phyloP scores from a whole-genome alignment of 1,139 yeast species.

The Debaryomyces coudertii region DNA sequence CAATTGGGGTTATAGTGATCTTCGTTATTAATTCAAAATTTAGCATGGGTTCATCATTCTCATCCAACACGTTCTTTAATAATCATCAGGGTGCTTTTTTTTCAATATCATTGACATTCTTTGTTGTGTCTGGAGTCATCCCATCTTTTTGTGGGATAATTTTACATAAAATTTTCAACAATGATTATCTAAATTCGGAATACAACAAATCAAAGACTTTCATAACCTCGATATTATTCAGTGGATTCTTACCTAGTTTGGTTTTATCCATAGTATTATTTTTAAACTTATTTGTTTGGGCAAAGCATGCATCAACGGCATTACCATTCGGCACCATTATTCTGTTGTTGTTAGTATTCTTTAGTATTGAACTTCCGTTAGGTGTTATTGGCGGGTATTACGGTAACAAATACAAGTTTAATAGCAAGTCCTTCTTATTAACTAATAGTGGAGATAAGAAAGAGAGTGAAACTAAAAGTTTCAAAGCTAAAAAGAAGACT shows the following conservation, averaged over 20 bases:
- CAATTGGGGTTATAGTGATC: constrained; percentile 60
- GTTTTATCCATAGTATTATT: constrained; percentile 56
- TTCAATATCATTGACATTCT: constrained; percentile 60
- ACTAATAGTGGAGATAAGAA: neutral
- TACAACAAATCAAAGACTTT: constrained; percentile 23
- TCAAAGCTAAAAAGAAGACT: constrained; percentile 6
- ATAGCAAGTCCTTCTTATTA: constrained; percentile 21
- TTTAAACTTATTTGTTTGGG: constrained; percentile 74
- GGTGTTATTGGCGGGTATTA: constrained; percentile 70
- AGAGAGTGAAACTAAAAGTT: constrained; percentile 7
- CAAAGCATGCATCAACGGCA: constrained; percentile 74
- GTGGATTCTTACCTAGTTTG: constrained; percentile 63
- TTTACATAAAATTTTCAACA: constrained; percentile 56
- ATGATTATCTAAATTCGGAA: constrained; percentile 31
- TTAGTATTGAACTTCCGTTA: constrained; percentile 70
- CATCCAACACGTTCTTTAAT: constrained; percentile 39
- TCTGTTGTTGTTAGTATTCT: constrained; percentile 58
- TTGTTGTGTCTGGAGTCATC: constrained; percentile 70
- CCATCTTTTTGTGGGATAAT: constrained; percentile 75
- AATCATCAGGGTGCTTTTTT: constrained; percentile 69
- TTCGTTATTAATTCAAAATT: constrained; percentile 53
- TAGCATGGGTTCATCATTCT: constrained; percentile 22
- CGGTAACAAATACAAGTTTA: constrained; percentile 48
- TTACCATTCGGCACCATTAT: constrained; percentile 75
- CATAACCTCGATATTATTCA: constrained; percentile 53